These are phyloP conservation scores for Lactarius deliciosus DNA, from an alignment of 768 basidiomycete species.

Conservation along the genomic window DNA sequence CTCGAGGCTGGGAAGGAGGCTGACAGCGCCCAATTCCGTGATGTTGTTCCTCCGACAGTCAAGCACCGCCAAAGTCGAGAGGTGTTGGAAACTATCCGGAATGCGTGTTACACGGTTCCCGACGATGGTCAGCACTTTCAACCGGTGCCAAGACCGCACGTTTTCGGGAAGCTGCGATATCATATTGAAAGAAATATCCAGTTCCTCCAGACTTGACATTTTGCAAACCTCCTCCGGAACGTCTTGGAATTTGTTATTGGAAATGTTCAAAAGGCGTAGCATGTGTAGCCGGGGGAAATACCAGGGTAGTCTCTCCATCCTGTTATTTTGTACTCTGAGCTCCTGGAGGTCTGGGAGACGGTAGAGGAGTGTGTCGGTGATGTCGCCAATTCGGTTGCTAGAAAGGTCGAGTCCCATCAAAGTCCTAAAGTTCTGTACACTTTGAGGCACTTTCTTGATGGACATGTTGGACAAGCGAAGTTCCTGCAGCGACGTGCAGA, in stretches of 20 bases:
- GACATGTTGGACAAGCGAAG: slow-evolving; percentile 88
- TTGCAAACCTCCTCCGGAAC: slow-evolving; percentile 76
- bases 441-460: slow-evolving; percentile 89
- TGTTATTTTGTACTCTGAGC: slow-evolving; percentile 86
- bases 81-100: slow-evolving; percentile 55
- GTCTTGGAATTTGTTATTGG: slow-evolving; percentile 87
- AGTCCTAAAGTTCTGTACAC: slow-evolving; percentile 69
- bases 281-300: slow-evolving; percentile 74
- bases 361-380: slow-evolving; percentile 84
- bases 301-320: slow-evolving; percentile 82
- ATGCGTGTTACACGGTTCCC: slow-evolving; percentile 79
- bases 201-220: slow-evolving; percentile 70
- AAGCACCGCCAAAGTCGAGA: slow-evolving; percentile 63
- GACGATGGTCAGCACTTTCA: slow-evolving; percentile 78
- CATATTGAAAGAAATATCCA: slow-evolving; percentile 94
- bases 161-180: slow-evolving; percentile 79
- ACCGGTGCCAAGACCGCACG: slow-evolving; percentile 63
- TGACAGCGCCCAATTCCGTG: slow-evolving; percentile 67
- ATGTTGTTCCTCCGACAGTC: slow-evolving; percentile 89
- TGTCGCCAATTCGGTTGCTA: slow-evolving; percentile 85
- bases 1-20: slow-evolving; percentile 66
- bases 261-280: slow-evolving; percentile 83
- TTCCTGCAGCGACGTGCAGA: slow-evolving; percentile 79
- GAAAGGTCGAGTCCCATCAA: slow-evolving; percentile 84
- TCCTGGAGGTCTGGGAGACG: slow-evolving; percentile 65